phyloP scores from a whole-genome alignment of 176 grass and related monocot genomes.

The Otatea glauca region DNA sequence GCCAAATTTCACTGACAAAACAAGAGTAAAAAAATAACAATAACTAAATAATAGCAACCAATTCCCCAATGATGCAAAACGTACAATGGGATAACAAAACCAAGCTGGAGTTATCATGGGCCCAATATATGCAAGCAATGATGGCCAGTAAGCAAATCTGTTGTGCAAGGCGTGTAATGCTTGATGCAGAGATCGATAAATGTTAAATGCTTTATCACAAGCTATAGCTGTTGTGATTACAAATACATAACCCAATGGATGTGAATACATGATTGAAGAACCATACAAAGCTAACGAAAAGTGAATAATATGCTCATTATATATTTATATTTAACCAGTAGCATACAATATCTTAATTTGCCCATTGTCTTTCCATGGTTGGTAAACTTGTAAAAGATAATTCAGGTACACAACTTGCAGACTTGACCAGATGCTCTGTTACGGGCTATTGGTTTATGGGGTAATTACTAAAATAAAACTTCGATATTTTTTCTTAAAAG shows the following conservation, averaged over 20 bases:
- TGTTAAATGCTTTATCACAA: slow-evolving; percentile 22
- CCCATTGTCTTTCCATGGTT: background rate
- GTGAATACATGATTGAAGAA: slow-evolving; percentile 33
- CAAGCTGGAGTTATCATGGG: slow-evolving; percentile 38
- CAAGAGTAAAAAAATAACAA: background rate
- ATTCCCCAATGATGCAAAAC: background rate
- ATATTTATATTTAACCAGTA: slow-evolving; percentile 34
- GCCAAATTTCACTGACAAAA: slow-evolving; percentile 20
- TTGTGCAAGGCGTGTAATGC: slow-evolving; percentile 30
- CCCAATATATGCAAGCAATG: slow-evolving; percentile 30
- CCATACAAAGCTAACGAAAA: background rate
- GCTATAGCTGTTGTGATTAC: background rate
- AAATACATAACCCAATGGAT: slow-evolving; percentile 8
- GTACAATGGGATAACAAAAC: slow-evolving; percentile 11
- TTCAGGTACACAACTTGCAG: slow-evolving; percentile 28
- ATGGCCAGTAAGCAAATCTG: slow-evolving; percentile 32
- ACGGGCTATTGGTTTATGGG: slow-evolving; percentile 29
- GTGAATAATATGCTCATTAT: background rate
- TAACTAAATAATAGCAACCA: slow-evolving; percentile 11
- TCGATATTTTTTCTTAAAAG: background rate
- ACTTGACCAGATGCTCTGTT: background rate
- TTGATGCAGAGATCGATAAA: slow-evolving; percentile 32
- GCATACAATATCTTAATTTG: background rate
- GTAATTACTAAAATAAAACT: slow-evolving; percentile 9
- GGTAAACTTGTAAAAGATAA: background rate